Conservation (phyloP, 2,329 filamentous ascomycete species). For the Monosporascus sp. region DNA sequence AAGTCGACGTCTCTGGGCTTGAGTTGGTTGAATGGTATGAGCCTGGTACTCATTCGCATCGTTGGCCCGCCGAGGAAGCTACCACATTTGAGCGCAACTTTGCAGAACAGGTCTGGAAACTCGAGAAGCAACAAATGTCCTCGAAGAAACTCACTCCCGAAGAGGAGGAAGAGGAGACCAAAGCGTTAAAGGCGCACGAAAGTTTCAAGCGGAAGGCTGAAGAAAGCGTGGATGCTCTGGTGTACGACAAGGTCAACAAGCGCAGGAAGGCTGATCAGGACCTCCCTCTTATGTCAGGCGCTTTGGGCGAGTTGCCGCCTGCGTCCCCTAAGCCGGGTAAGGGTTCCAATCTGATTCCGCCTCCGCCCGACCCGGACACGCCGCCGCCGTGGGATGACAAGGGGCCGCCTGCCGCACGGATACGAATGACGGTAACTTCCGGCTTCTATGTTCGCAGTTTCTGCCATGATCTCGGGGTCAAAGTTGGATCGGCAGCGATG, state of each 20-base stretch:
- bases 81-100: slow-evolving; percentile 69
- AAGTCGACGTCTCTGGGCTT: slow-evolving; percentile 72
- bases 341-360: slow-evolving; percentile 51
- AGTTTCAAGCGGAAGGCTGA: slow-evolving; percentile 55
- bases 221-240: slow-evolving; percentile 51
- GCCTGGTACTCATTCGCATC: slow-evolving; percentile 72
- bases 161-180: slow-evolving; percentile 50
- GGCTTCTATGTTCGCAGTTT: slow-evolving; percentile 96
- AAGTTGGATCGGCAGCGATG: slow-evolving; percentile 73
- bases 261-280: slow-evolving; percentile 31
- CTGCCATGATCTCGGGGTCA: slow-evolving; percentile 83
- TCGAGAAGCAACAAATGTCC: slow-evolving; percentile 52
- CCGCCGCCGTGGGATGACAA: slow-evolving; percentile 55
- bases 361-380: slow-evolving; percentile 39
- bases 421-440: slow-evolving; percentile 89
- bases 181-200: slow-evolving; percentile 52
- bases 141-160: slow-evolving; percentile 47
- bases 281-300: slow-evolving; percentile 53
- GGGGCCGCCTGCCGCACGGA: slow-evolving; percentile 69
- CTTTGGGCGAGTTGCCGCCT: slow-evolving; percentile 47
- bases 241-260: slow-evolving; percentile 44
- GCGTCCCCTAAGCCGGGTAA: slow-evolving; percentile 33
- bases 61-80: slow-evolving; percentile 77
- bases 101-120: slow-evolving; percentile 66
- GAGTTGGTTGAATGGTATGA: slow-evolving; percentile 83